Base-by-base conservation (phyloP, 2,329 filamentous ascomycete genomes). In the Calonectria hawksworthii region DNA sequence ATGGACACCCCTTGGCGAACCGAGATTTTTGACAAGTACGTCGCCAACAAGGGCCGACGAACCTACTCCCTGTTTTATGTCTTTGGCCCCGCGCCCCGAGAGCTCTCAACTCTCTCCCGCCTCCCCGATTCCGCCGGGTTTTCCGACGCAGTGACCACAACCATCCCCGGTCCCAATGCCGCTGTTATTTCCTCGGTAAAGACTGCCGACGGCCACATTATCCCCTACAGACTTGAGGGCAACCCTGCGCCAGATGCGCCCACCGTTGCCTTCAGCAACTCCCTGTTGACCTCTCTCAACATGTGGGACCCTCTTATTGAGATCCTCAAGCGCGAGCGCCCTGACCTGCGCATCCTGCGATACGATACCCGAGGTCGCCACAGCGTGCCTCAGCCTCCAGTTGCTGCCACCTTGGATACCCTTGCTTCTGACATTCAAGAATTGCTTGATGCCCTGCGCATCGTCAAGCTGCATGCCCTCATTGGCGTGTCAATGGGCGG, bases 401-500 rank as follows among this genome's bases (percentile, higher is more conserved):
- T 83, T 3, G 87, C 91, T 0, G 89, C 91, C 8, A 93, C 88
- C 0, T 85, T 96, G 51, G 92, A 94, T 77, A 86, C 92, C 3
- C 88, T 97, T 0, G 90, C 94, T 4, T 88, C 90, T 10, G 95
- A 98, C 81, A 87, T 97, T 28, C 87, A 89, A 47, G 84, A 87
- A 0, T 83, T 98, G 0, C 90, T 98, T 4, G 88, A 93, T 68
- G 91, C 93, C 0, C 88, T 98, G 36, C 91, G 94, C 64, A 92
- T 96, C 52, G 87, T 90, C 13, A 90, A 90, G 80, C 91, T 94
- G 0, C 90, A 93, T 41, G 88, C 90, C 0, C 86, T 96, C 0
- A 87, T 97, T 26, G 95, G 95, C 26, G 95, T 98, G 4, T 95
- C 93, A 44, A 92, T 97, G 83, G 95, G 95, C 76, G 95, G 95